Conservation (phyloP, 305 asterid genomes). For the Rubia balearica region DNA sequence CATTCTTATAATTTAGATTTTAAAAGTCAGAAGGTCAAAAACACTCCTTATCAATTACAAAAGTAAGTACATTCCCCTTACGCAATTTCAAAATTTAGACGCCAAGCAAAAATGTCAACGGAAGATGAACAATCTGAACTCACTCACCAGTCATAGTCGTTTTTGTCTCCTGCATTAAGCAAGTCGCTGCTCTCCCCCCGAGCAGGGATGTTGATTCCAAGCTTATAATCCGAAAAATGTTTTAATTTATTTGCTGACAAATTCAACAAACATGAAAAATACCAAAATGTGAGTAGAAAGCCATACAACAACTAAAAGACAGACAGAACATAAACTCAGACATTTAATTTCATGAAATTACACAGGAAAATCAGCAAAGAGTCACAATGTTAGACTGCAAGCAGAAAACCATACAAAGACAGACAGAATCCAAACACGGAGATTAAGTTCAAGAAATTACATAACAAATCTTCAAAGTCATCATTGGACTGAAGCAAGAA, state of each 20-base stretch:
- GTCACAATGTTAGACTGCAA: neutral
- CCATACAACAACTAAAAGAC: conserved; percentile 15
- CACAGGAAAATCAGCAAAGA: conserved; percentile 47
- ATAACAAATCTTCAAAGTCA: conserved; percentile 66
- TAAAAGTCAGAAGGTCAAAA: neutral
- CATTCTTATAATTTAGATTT: no score
- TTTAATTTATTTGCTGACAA: conserved; percentile 59
- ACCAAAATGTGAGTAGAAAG: conserved; percentile 25
- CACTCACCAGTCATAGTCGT: conserved; percentile 89
- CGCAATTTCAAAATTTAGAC: neutral
- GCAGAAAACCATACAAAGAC: neutral
- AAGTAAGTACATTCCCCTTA: neutral
- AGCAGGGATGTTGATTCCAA: conserved; percentile 68
- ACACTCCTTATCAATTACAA: neutral
- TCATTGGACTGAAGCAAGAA: conserved; percentile 87
- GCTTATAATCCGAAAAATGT: conserved; percentile 57
- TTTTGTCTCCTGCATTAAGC: conserved; percentile 83
- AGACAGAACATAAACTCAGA: conserved; percentile 15
- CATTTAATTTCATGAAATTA: conserved; percentile 27
- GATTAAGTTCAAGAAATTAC: conserved; percentile 36
- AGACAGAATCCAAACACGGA: conserved; percentile 15
- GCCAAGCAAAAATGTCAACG: neutral
- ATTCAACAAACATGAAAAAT: conserved; percentile 28
- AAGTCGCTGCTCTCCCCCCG: conserved; percentile 86
- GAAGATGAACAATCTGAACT: conserved; percentile 24